Conservation (phyloP, 352 stramenopile genomes). For the Peronospora destructor region DNA sequence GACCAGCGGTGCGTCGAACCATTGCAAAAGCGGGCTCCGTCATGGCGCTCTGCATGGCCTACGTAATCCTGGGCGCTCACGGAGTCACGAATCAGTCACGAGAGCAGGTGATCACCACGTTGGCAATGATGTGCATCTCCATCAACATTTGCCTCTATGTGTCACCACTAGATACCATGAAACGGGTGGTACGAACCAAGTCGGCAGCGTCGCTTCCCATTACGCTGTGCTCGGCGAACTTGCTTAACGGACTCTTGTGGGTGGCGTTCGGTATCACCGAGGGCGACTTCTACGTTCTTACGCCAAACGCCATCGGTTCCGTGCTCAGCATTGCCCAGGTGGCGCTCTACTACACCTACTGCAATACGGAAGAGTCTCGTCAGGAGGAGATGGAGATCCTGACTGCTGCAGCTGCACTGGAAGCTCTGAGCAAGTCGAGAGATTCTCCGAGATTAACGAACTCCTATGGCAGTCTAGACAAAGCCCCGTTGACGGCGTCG, state of each 20-base stretch:
- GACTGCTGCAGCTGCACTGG: constrained; percentile 10
- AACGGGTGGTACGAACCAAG: constrained; percentile 34
- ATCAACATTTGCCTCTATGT: constrained; percentile 38
- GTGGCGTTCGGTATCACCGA: constrained; percentile 36
- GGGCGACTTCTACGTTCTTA: constrained; percentile 36
- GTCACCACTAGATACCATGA: constrained; percentile 43
- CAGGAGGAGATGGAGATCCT: constrained; percentile 17
- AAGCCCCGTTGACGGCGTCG: neutral
- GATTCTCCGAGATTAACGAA: neutral
- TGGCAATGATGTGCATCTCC: constrained; percentile 37
- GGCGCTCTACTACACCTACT: constrained; percentile 38
- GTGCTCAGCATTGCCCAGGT: constrained; percentile 36
- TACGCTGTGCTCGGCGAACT: constrained; percentile 35
- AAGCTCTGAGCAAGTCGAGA: constrained; percentile 11
- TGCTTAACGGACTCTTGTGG: constrained; percentile 45
- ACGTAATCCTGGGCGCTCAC: constrained; percentile 21
- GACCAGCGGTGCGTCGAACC: constrained; percentile 17
- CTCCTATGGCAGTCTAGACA: constrained; percentile 20
- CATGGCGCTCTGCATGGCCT: constrained; percentile 28
- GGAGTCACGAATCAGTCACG: constrained; percentile 25
- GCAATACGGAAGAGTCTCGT: constrained; percentile 21
- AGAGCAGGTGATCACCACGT: constrained; percentile 26
- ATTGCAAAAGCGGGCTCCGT: constrained; percentile 15
- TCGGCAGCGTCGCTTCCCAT: constrained; percentile 43
- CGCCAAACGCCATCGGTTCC: constrained; percentile 35